Conservation (phyloP, 495 filamentous ascomycete genomes). For the Hypomontagnella monticulosa region DNA sequence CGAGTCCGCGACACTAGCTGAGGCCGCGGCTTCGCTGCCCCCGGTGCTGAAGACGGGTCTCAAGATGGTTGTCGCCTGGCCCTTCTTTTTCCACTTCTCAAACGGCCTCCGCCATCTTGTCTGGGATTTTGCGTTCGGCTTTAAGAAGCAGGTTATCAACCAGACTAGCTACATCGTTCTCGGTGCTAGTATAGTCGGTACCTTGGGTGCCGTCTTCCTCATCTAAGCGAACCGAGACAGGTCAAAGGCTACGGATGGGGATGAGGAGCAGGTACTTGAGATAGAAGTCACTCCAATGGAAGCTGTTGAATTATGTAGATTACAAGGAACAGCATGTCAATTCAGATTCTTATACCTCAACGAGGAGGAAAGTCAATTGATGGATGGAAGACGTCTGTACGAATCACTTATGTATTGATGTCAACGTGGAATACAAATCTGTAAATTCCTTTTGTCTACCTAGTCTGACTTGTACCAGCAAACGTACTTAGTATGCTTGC, state of each 20-base stretch:
- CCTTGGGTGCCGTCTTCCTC: conserved; percentile 65
- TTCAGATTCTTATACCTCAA: neutral
- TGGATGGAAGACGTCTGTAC: conserved; percentile 5
- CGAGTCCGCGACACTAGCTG: conserved; percentile 80
- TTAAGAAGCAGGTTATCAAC: conserved; percentile 76
- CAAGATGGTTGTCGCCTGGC: conserved; percentile 78
- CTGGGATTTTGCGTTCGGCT: conserved; percentile 79
- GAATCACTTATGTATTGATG: conserved; percentile 11
- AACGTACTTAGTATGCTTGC: too few relatives aligned
- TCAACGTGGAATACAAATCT: conserved; percentile 18
- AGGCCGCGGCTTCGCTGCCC: conserved; percentile 78
- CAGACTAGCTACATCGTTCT: conserved; percentile 79
- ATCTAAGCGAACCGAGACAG: conserved; percentile 36
- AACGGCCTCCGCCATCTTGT: conserved; percentile 91
- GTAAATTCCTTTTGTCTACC: conserved; percentile 15
- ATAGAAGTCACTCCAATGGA: neutral
- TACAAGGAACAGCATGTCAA: neutral
- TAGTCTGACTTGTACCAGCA: neutral
- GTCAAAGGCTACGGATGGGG: neutral
- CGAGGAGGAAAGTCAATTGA: neutral
- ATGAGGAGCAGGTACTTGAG: neutral
- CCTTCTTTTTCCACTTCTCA: conserved; percentile 85
- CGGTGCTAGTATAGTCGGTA: conserved; percentile 69
- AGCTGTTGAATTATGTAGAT: conserved; percentile 10
- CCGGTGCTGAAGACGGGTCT: conserved; percentile 71